These are phyloP conservation scores for Cryphonectria parasitica DNA, from an alignment of 2,329 filamentous ascomycete species.

Conservation along the genomic window DNA sequence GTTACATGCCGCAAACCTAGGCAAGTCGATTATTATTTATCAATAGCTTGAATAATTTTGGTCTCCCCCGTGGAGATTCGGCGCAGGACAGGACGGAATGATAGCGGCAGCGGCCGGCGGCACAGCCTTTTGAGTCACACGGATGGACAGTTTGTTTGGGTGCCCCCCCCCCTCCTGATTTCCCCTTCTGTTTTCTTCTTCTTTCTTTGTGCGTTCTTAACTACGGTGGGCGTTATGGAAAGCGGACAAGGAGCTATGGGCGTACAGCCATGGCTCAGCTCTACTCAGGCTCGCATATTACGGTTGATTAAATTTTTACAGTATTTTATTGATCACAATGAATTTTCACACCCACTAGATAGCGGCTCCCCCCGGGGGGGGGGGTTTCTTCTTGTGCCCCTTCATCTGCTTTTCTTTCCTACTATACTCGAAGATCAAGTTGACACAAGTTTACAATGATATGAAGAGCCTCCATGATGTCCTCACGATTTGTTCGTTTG, in stretches of 20 bases:
- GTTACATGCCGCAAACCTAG: background rate
- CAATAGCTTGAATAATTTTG: background rate
- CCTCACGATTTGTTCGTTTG: background rate
- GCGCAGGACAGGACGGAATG: background rate
- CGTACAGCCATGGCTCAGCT: background rate
- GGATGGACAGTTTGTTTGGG: background rate
- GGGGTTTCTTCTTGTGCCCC: too few species aligned
- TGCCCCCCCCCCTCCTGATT: background rate
- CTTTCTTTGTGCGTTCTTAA: background rate
- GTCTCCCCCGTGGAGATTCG: background rate
- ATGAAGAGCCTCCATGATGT: background rate
- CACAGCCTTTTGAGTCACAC: background rate
- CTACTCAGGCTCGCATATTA: background rate
- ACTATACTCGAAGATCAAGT: background rate
- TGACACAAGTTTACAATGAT: background rate
- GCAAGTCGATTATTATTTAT: background rate
- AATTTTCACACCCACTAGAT: background rate
- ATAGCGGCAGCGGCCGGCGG: background rate
- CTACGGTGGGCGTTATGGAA: background rate
- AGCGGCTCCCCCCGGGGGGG: too few species aligned
- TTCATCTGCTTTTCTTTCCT: background rate
- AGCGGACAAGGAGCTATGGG: background rate
- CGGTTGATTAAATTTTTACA: background rate
- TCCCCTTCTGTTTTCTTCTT: background rate
- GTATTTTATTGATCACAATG: background rate